Percentiles rank a stretch among this genome's conserved stretches.
Conservation (phyloP, 2,329 filamentous ascomycete genomes). For the Talaromyces pinophilus region DNA sequence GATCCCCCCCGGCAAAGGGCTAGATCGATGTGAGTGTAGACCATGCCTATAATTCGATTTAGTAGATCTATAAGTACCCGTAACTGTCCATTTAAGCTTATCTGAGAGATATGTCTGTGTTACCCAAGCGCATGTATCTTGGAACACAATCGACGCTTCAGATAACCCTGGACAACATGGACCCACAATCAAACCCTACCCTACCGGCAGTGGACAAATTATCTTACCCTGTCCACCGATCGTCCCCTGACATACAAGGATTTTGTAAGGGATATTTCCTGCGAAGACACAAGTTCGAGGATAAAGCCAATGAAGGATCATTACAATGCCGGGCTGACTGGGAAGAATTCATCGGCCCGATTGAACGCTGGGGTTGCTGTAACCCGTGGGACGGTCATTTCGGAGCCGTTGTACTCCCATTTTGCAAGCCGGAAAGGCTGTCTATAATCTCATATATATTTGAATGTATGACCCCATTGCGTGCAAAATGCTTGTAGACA, state of each 20-base stretch:
- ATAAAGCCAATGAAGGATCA: background rate
- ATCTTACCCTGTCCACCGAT: background rate
- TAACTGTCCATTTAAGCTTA: background rate
- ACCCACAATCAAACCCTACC: background rate
- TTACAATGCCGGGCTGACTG: background rate
- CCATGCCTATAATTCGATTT: background rate
- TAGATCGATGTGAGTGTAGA: background rate
- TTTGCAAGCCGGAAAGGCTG: background rate
- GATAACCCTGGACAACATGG: background rate
- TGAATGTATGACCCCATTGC: background rate
- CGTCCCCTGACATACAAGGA: background rate
- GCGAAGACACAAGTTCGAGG: background rate
- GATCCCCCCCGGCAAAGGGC: background rate
- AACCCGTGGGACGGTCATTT: background rate
- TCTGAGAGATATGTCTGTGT: background rate
- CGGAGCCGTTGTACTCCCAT: slow-evolving; percentile 2
- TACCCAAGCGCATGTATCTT: background rate
- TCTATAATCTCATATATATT: background rate
- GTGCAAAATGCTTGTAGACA: too few relatives aligned
- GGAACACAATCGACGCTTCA: background rate
- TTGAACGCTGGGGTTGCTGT: slow-evolving; percentile 3
- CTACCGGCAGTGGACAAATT: background rate
- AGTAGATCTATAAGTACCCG: background rate
- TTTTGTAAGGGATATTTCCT: background rate
- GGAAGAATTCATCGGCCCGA: background rate